Evolutionary conservation across 2,329 filamentous ascomycete species (phyloP).

Genomic region (Ceratocystis colombiana): DNA sequence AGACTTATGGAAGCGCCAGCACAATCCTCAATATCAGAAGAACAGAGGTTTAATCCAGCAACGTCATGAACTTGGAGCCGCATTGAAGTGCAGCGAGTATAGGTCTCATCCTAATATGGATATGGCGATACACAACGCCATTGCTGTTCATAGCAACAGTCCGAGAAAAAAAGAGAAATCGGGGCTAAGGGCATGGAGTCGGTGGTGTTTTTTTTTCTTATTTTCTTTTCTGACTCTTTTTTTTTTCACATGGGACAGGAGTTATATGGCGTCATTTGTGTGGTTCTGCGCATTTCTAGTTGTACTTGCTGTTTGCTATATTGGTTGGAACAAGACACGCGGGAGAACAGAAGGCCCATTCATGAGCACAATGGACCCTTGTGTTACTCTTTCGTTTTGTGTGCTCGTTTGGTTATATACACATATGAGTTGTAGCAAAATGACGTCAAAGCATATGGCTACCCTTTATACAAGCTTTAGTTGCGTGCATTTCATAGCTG

Average conservation of each 20-base stretch:
- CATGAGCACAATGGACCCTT: background rate
- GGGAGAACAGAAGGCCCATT: background rate
- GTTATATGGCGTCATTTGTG: background rate
- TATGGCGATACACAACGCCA: background rate
- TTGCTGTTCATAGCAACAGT: background rate
- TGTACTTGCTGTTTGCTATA: background rate
- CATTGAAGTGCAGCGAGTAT: background rate
- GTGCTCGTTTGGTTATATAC: background rate
- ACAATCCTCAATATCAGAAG: constrained; percentile 1
- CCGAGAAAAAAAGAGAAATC: background rate
- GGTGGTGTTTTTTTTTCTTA: background rate
- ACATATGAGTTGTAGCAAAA: too few species aligned
- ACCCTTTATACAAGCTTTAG: too few species aligned
- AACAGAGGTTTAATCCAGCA: background rate
- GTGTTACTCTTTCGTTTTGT: background rate
- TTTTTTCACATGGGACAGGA: background rate
- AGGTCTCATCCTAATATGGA: background rate
- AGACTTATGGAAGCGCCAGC: background rate
- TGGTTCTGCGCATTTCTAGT: background rate
- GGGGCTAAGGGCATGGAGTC: background rate
- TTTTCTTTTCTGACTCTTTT: too few species aligned
- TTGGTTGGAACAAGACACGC: background rate
- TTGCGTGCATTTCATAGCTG: too few species aligned
- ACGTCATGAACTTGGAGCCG: background rate
- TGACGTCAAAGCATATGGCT: too few species aligned